phyloP scores from a whole-genome alignment of 2,329 filamentous ascomycete genomes.

The Calycina herbarum region DNA sequence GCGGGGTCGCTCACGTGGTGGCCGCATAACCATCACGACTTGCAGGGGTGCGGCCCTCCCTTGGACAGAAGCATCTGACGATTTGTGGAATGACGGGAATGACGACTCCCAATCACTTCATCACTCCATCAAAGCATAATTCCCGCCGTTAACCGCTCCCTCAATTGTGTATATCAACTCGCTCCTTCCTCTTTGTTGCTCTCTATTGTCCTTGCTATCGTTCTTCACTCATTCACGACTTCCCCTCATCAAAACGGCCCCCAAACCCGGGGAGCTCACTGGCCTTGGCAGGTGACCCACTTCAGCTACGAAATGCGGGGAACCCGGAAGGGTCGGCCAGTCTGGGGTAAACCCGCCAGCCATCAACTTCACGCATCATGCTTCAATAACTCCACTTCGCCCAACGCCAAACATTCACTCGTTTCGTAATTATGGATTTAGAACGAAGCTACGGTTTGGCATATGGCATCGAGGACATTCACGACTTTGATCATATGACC shows the following conservation, averaged over 20 bases:
- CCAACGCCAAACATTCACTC: not conserved
- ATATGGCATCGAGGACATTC: not conserved
- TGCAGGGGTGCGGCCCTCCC: not conserved
- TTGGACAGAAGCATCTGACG: not conserved
- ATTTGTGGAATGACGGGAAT: not conserved
- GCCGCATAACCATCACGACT: not conserved
- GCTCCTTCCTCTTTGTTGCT: not conserved
- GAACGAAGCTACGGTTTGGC: not conserved
- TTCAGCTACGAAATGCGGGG: slow-evolving; percentile 3
- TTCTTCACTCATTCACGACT: not conserved
- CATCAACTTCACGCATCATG: not conserved
- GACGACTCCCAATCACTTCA: not conserved
- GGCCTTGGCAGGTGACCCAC: slow-evolving; percentile 2
- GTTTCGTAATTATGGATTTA: not conserved
- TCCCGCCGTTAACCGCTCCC: not conserved
- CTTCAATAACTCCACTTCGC: not conserved
- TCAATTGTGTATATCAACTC: not conserved
- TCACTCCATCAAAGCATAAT: not conserved
- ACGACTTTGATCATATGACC: not conserved
- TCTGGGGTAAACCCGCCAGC: not conserved
- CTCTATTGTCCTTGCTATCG: not conserved
- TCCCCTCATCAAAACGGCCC: not conserved
- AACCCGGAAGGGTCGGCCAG: not conserved
- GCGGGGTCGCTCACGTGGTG: slow-evolving; percentile 5
- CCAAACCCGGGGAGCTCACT: not conserved